Conservation (phyloP, 768 basidiomycete genomes). For the Kwoniella heveanensis region DNA sequence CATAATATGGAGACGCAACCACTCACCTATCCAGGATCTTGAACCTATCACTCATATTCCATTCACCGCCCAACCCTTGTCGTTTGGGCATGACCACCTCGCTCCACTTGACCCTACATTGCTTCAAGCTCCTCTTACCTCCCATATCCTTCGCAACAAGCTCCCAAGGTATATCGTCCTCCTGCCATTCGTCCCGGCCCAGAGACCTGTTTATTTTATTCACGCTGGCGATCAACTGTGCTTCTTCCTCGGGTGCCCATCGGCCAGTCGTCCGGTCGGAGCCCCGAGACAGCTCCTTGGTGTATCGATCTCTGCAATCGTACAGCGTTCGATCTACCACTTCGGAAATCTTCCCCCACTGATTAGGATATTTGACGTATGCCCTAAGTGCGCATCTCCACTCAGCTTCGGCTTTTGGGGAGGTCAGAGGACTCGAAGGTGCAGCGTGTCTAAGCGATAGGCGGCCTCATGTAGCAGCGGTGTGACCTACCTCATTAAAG, state of each 20-base stretch:
- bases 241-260: conserved; percentile 35
- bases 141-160: conserved; percentile 35
- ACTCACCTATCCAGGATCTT: conserved; percentile 1
- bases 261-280: conserved; percentile 17
- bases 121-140: conserved; percentile 27
- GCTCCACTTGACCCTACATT: conserved; percentile 43
- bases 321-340: conserved; percentile 36
- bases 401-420: too few species aligned
- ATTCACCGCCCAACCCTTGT: conserved; percentile 1
- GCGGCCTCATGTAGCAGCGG: too few species aligned
- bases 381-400: conserved; percentile 15
- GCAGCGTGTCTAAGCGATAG: too few species aligned
- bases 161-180: conserved; percentile 41
- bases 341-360: conserved; percentile 39
- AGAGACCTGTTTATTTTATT: conserved; percentile 31
- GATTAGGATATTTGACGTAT: conserved; percentile 26
- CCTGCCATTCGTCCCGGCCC: conserved; percentile 20
- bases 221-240: conserved; percentile 21
- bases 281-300: conserved; percentile 20
- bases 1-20: too few species aligned
- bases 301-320: conserved; percentile 43
- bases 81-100: conserved; percentile 12
- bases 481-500: conserved; percentile 30
- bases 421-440: too few species aligned
- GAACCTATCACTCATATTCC: conserved; percentile 5